Evolutionary conservation across 2,329 filamentous ascomycete genomes (phyloP), one percentile per base, ranked within the genome.

Genomic region (Periconia sp.): DNA sequence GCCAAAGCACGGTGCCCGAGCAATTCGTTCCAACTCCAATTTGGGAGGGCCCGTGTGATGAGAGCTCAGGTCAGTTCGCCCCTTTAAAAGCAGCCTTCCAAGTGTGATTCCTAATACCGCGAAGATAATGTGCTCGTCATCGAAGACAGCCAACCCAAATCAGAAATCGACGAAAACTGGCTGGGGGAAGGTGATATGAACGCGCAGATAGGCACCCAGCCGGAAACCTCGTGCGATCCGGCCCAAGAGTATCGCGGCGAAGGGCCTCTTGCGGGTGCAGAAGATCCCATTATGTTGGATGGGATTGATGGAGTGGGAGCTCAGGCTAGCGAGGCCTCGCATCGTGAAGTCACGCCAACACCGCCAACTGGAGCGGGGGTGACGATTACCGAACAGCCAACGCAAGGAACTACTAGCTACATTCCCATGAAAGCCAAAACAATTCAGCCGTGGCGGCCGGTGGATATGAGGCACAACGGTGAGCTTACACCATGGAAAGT

Each of bases 61-160:
- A 55, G 51, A 52, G 35, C 47, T 58, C 30, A 60, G 35, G 40
- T 50, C 41, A 54, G 48, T 49, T 51, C 3, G 20, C 20, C 18
- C 45, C 52, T 53, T 27, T 57, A 37, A 56, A 20, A 47, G 41
- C 35, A 52, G 42, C 30, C 52, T 45, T 52, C 33, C 56, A 60
- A 49, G 58, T 57, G 56, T 40, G 13, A 56, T 53, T 56, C 54
- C 58, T 60, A 31, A 60, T 47, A 49, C 51, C 50, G 41, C 53
- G 46, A 56, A 60, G 58, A 50, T 42, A 53, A 55, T 55, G 31
- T 31, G 44, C 49, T 58, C 33, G 47, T 60, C n/a, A 50, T 58
- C 33, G 19, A 53, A 51, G 49, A 55, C 33, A 58, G 47, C 33
- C 44, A 60, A 37, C 13, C 48, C 18, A 35, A 41, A 27, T 40